Evolutionary conservation across 2,329 filamentous ascomycete species (phyloP), one percentile per base, ranked within the genome.

Genomic region (Knufia fluminis): DNA sequence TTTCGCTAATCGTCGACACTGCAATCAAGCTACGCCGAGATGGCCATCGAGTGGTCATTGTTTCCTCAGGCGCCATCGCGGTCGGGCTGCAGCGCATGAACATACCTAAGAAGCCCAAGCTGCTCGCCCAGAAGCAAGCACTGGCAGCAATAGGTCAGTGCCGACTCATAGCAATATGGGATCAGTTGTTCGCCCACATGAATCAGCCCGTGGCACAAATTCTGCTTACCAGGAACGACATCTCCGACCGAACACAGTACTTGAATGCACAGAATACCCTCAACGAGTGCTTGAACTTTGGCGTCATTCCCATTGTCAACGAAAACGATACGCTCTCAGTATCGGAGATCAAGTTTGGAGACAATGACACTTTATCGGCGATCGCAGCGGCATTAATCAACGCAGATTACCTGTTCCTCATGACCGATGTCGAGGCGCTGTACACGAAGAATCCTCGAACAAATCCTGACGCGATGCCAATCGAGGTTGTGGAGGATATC

Each of bases 291-390:
- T 72, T 98, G 16, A 83, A 90, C 61, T 92, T 96, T 84, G 90
- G 90, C 1, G 91, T 97, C 22, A 94, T 98, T 55, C 92, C 92
- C 8, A 96, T 98, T 60, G 92, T 98, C 56, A 98, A 98, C 62
- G 92, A 98, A 70, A 98, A 98, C 67, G 92, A 98, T 66, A 98
- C 92, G 2, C 72, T 98, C 48, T 88, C 90, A 20, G 92, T 98
- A 57, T 86, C 91, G 39, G 92, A 98, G 76, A 98, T 98, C 71
- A 97, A 97, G 73, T 98, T 98, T 64, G 92, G 92, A 58, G 92
- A 98, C 73, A 98, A 98, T 61, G 92, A 98, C 67, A 98, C 92
- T 1, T 75, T 98, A 41, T 95, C 89, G 10, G 92, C 92, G 50
- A 96, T 98, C 59, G 95, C 92, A 0, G 88, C 92, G 1, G 92